These are phyloP conservation scores for Gentiana macrophylla DNA, from an alignment of 257 asterid species.

Conservation along the genomic window DNA sequence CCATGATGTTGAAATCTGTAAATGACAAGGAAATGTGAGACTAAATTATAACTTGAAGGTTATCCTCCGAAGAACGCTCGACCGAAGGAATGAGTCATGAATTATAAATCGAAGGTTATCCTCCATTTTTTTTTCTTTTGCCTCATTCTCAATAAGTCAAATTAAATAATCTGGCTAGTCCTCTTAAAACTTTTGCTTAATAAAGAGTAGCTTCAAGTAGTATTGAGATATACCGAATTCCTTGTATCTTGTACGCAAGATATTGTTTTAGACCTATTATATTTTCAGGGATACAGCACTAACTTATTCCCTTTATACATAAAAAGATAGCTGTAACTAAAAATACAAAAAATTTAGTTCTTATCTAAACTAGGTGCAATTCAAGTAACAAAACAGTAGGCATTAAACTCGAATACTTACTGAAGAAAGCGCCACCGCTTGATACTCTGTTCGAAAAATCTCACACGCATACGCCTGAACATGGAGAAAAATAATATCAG, in stretches of 20 bases:
- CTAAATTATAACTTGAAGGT: background rate
- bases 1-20: conserved; percentile 75
- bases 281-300: background rate
- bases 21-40: background rate
- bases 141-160: too few relatives aligned
- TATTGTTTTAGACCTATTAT: background rate
- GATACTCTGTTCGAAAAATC: conserved; percentile 65
- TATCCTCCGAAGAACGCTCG: too few relatives aligned
- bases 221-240: too few relatives aligned
- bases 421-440: conserved; percentile 74
- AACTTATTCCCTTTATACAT: background rate
- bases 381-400: background rate
- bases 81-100: too few relatives aligned
- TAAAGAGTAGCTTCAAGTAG: too few relatives aligned
- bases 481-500: conserved; percentile 1
- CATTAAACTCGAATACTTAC: conserved; percentile 28
- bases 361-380: too few relatives aligned
- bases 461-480: conserved; percentile 77
- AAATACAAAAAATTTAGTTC: too few relatives aligned
- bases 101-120: background rate
- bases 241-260: too few relatives aligned
- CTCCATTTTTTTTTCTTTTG: too few relatives aligned
- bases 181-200: too few relatives aligned
- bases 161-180: too few relatives aligned
- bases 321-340: too few relatives aligned